A percentile compares a stretch with the other conserved stretches of the same genome.
These are phyloP conservation scores for Phytophthora cryptogea DNA, from an alignment of 352 stramenopile species.

Conservation along the genomic window DNA sequence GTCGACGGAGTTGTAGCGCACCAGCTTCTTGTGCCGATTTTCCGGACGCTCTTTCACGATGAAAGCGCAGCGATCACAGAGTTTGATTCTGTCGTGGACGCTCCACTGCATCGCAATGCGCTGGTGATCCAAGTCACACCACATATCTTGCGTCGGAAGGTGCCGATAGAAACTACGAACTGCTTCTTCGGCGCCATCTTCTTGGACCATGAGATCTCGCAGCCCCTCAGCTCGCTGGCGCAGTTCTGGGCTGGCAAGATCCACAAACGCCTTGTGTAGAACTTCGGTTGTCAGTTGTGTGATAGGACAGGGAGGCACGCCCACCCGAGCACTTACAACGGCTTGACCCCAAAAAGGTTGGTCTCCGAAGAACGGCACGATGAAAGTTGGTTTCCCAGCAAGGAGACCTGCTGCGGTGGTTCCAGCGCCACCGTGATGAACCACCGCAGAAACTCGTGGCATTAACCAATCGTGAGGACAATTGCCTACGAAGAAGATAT, in stretches of 20 bases:
- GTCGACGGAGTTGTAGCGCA: slow-evolving; percentile 42
- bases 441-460: slow-evolving; percentile 80
- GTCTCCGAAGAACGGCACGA: slow-evolving; percentile 95
- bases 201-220: slow-evolving; percentile 57
- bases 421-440: slow-evolving; percentile 79
- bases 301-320: slow-evolving; percentile 83
- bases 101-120: slow-evolving; percentile 40
- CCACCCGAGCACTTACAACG: slow-evolving; percentile 73
- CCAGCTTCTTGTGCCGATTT: slow-evolving; percentile 24
- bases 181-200: slow-evolving; percentile 84
- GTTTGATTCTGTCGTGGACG: slow-evolving; percentile 36
- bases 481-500: slow-evolving; percentile 64
- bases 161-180: slow-evolving; percentile 85
- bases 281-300: slow-evolving; percentile 74
- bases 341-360: slow-evolving; percentile 94
- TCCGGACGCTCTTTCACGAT: slow-evolving; percentile 27
- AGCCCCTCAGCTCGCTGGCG: slow-evolving; percentile 46
- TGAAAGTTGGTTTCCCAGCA: slow-evolving; percentile 90
- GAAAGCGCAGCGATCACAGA: slow-evolving; percentile 43
- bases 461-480: slow-evolving; percentile 92
- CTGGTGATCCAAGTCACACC: slow-evolving; percentile 47
- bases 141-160: slow-evolving; percentile 85
- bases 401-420: slow-evolving; percentile 90
- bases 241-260: slow-evolving; percentile 53
- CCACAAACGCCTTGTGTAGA: slow-evolving; percentile 71